These are phyloP conservation scores for Oidium heveae DNA, from an alignment of 2,329 filamentous ascomycete genomes.

Conservation along the genomic window DNA sequence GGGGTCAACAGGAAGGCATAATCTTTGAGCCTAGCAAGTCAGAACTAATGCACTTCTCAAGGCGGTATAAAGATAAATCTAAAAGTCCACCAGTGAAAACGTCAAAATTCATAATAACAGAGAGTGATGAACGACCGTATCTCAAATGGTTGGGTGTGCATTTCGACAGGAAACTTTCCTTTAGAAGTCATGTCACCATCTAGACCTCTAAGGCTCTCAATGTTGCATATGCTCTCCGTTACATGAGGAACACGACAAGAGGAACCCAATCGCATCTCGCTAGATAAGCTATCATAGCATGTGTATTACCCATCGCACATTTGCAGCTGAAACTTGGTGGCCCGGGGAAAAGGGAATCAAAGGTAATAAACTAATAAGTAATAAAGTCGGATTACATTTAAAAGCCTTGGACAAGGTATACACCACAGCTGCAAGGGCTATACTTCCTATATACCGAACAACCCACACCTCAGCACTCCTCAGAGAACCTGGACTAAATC, in stretches of 20 bases:
- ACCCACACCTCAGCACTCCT: background rate
- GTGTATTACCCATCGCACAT: background rate
- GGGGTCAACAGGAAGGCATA: background rate
- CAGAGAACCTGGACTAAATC: background rate
- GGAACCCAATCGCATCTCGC: background rate
- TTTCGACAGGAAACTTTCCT: background rate
- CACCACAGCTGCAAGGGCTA: background rate
- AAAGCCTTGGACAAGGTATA: background rate
- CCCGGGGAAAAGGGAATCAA: background rate
- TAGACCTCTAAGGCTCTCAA: background rate
- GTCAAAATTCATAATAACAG: background rate
- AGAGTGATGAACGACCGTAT: background rate
- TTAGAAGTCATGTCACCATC: background rate
- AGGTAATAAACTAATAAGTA: background rate
- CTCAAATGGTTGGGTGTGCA: background rate
- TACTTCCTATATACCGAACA: background rate
- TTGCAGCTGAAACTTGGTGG: background rate
- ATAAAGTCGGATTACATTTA: background rate
- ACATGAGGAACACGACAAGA: background rate
- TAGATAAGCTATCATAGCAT: background rate
- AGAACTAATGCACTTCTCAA: background rate
- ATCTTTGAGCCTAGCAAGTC: background rate
- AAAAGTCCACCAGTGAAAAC: background rate
- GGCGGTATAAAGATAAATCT: background rate
- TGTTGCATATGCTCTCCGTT: background rate